These are phyloP conservation scores for Phaeosphaeria sp. DNA, from an alignment of 2,329 filamentous ascomycete species.

Conservation along the genomic window DNA sequence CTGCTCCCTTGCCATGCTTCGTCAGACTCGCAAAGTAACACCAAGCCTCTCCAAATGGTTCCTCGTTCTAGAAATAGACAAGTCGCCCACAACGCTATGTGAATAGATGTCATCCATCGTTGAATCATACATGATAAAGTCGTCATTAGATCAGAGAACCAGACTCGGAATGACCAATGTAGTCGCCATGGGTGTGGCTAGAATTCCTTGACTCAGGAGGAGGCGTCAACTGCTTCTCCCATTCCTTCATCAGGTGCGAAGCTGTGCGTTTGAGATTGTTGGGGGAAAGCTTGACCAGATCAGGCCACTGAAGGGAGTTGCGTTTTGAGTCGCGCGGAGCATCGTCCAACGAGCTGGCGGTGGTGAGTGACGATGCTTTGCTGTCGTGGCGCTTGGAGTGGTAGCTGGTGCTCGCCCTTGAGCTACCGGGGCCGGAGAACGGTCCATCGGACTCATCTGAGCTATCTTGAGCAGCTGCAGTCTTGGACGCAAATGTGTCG, in stretches of 20 bases:
- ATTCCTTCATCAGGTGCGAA: constrained; percentile 87
- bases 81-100: constrained; percentile 33
- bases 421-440: constrained; percentile 55
- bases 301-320: constrained; percentile 67
- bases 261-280: constrained; percentile 82
- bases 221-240: constrained; percentile 79
- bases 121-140: constrained; percentile 23
- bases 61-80: constrained; percentile 30
- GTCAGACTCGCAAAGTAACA: constrained; percentile 10
- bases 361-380: constrained; percentile 45
- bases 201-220: constrained; percentile 42
- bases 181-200: constrained; percentile 44
- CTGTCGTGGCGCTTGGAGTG: constrained; percentile 48
- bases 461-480: constrained; percentile 47
- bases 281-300: constrained; percentile 74
- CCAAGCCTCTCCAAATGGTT: constrained; percentile 28
- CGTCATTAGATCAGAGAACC: constrained; percentile 32
- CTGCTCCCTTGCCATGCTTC: constrained; percentile 20
- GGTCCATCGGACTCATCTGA: constrained; percentile 60
- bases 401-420: constrained; percentile 63
- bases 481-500: constrained; percentile 37
- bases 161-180: constrained; percentile 41
- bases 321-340: constrained; percentile 37
- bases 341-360: constrained; percentile 37
- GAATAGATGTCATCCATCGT: constrained; percentile 42